Evolutionary conservation across 352 stramenopile species (phyloP), one percentile per base, ranked within the genome.

Genomic region (Lagenidium giganteum): DNA sequence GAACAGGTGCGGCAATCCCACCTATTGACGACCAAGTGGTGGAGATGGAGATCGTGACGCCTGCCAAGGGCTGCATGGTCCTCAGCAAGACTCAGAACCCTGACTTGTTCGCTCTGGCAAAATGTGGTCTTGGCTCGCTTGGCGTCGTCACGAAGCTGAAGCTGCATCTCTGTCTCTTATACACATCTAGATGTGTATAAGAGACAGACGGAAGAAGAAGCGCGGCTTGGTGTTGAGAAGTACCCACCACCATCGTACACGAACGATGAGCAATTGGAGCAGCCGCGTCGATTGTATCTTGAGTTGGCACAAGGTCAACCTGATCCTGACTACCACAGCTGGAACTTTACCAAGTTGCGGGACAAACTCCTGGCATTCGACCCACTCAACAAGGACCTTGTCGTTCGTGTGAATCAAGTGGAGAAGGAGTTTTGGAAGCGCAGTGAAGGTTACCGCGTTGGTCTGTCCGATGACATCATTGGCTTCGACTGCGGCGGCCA

Each of bases 401-500:
- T 99, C n/a, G 83, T 93, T 39, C 73, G 71, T 30, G 92, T 98
- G 44, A 99, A 99, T 53, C 64, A 85, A 39, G 90, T 85, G 18
- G 96, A 99, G 67, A 93, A 92, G 26, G 74, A 95, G 36, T 99
- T 98, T 58, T 99, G 96, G 96, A 80, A 83, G 56, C 72, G 79
- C 18, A 97, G 74, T 51, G 68, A 98, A 62, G 96, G 93, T 29
- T 93, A 83, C 47, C 81, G 95, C 16, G 80, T 96, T 8, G 83
- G 79, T 28, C 87, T 85, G 18, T 98, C 88, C 27, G 94, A 97
- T 57, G 70, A 98, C 53, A 91, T 98, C 40, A 89, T 99, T 29
- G 95, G 96, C 38, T 99, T 99, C 63, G 96, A 99, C 75, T 99
- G 96, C 60, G 96, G 96, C 33, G 96, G 96, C 16, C 83, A 98